phyloP scores from a whole-genome alignment of 2,329 filamentous ascomycete species.

The Sporothrix schenckii region DNA sequence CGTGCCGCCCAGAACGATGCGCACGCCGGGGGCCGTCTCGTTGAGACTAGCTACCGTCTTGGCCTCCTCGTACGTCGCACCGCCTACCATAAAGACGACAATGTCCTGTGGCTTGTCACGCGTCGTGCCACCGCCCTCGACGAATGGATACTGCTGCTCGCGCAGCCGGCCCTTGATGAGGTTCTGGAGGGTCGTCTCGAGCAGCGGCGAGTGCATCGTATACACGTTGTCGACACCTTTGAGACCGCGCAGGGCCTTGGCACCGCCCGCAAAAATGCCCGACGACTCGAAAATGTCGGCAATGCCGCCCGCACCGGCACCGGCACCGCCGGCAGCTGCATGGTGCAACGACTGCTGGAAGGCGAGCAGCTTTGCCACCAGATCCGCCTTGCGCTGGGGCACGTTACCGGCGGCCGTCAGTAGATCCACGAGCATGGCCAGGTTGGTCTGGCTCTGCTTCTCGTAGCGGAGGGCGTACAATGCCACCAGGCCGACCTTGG shows the following conservation, averaged over 20 bases:
- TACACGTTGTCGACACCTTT: slow-evolving; percentile 99
- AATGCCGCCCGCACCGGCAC: slow-evolving; percentile 74
- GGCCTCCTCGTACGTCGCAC: slow-evolving; percentile 93
- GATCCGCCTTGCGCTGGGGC: slow-evolving; percentile 71
- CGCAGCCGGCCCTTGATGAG: slow-evolving; percentile 88
- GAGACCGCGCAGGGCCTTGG: slow-evolving; percentile 86
- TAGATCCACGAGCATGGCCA: slow-evolving; percentile 84
- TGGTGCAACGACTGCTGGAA: slow-evolving; percentile 88
- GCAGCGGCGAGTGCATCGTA: slow-evolving; percentile 88
- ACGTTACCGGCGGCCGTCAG: slow-evolving; percentile 83
- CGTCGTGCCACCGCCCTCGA: slow-evolving; percentile 78
- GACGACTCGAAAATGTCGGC: slow-evolving; percentile 89
- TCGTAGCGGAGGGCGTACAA: slow-evolving; percentile 95
- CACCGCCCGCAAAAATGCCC: slow-evolving; percentile 78
- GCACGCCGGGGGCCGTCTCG: slow-evolving; percentile 81
- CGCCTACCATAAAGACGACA: slow-evolving; percentile 90
- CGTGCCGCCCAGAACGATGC: slow-evolving; percentile 88
- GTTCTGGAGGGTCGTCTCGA: slow-evolving; percentile 87
- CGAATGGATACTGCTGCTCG: slow-evolving; percentile 88
- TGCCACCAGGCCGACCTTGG: slow-evolving; percentile 86
- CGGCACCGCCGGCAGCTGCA: slow-evolving; percentile 74
- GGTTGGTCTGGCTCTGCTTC: slow-evolving; percentile 77
- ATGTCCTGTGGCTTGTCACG: slow-evolving; percentile 97
- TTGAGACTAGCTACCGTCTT: slow-evolving; percentile 96
- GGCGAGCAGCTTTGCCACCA: slow-evolving; percentile 78